Conservation (phyloP, 805 yeast species). For the Saccharomycopsis guyanensis region DNA sequence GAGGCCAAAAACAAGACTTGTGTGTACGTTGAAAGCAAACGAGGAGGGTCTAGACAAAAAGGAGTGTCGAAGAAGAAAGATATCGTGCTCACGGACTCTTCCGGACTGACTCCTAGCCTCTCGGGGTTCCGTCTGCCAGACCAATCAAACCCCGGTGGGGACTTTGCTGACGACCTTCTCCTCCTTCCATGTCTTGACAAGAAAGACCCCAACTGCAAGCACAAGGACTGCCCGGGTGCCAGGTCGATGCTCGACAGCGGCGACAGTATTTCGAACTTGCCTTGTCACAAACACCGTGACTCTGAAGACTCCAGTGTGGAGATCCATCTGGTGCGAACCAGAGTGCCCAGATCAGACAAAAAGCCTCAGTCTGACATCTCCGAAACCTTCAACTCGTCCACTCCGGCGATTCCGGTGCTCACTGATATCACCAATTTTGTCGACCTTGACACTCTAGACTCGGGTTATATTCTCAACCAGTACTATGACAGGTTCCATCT, state of each 20-base stretch:
- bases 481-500: conserved; percentile 35
- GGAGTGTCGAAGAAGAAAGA: conserved; percentile 32
- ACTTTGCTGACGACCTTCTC: conserved; percentile 1
- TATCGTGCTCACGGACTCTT: background rate
- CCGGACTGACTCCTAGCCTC: background rate
- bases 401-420: background rate
- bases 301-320: conserved; percentile 1
- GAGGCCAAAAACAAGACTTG: conserved; percentile 31
- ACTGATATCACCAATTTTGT: background rate
- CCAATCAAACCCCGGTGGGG: background rate
- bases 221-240: background rate
- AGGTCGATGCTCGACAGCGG: background rate
- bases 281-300: background rate
- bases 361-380: background rate
- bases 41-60: conserved; percentile 48
- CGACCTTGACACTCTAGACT: background rate
- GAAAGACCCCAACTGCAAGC: conserved; percentile 7
- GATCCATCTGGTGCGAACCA: conserved; percentile 1
- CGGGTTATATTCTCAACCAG: conserved; percentile 20
- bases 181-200: conserved; percentile 5
- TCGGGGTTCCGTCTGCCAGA: background rate
- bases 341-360: background rate
- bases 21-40: conserved; percentile 41
- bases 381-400: background rate
- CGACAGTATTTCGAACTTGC: background rate